Evolutionary conservation across 805 yeast species (phyloP).

Genomic region (Myxozyma melibiosi): DNA sequence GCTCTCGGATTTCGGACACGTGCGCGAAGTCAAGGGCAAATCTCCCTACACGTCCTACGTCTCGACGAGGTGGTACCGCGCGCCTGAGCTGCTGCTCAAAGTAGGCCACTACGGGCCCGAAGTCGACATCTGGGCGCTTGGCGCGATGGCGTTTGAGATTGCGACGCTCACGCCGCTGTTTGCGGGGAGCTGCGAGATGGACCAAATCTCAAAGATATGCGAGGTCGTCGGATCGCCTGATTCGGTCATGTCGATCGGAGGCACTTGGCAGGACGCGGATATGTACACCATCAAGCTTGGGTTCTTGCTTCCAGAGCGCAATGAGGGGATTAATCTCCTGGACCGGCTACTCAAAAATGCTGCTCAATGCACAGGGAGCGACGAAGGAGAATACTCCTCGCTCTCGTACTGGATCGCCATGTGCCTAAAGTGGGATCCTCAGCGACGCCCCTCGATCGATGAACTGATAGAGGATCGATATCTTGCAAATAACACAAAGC

Average conservation of each 20-base stretch:
- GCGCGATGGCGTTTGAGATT: constrained; percentile 85
- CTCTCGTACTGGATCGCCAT: constrained; percentile 26
- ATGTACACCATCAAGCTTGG: constrained; percentile 57
- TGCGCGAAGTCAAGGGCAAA: constrained; percentile 68
- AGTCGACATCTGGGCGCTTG: constrained; percentile 92
- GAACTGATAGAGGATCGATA: constrained; percentile 26
- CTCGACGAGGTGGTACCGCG: constrained; percentile 95
- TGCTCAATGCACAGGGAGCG: neutral
- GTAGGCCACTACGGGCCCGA: constrained; percentile 67
- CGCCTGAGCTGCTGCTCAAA: constrained; percentile 74
- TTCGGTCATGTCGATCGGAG: constrained; percentile 52
- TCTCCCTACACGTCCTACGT: constrained; percentile 80
- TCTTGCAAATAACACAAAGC: constrained; percentile 6
- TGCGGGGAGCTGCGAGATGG: constrained; percentile 78
- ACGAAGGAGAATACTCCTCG: neutral
- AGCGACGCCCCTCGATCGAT: constrained; percentile 34
- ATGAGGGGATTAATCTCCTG: constrained; percentile 5
- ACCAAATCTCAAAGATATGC: constrained; percentile 72
- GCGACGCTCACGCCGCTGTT: constrained; percentile 76
- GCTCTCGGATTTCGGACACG: constrained; percentile 93
- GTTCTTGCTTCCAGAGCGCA: constrained; percentile 52
- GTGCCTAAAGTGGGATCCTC: constrained; percentile 80
- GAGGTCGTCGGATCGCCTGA: constrained; percentile 75
- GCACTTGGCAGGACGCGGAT: constrained; percentile 70
- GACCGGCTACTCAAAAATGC: neutral